Conservation (phyloP, 805 yeast species). For the Yueomyces sp. region DNA sequence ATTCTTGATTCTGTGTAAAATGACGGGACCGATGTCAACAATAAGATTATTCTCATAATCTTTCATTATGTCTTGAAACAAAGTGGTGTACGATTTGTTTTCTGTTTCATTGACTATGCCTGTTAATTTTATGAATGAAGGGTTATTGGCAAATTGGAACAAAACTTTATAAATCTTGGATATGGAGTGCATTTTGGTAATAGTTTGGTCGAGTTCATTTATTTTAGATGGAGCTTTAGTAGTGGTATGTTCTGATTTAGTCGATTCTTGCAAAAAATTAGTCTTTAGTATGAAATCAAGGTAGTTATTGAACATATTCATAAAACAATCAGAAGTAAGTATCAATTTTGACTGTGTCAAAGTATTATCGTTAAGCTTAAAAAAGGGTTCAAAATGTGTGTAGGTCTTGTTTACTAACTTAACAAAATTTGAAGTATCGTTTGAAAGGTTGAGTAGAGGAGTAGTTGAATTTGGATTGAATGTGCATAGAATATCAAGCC, state of each 20-base stretch:
- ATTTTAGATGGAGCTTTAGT: slow-evolving; percentile 1
- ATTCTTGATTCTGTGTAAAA: slow-evolving; percentile 21
- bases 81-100: slow-evolving; percentile 8
- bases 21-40: slow-evolving; percentile 17
- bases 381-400: slow-evolving; percentile 27
- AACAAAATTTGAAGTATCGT: slow-evolving; percentile 27
- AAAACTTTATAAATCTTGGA: slow-evolving; percentile 8
- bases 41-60: slow-evolving; percentile 18
- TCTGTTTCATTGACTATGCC: slow-evolving; percentile 13
- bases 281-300: slow-evolving; percentile 11
- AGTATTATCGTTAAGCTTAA: slow-evolving; percentile 9
- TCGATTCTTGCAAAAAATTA: slow-evolving; percentile 9
- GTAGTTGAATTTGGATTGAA: slow-evolving; percentile 4
- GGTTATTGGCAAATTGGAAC: slow-evolving; percentile 8
- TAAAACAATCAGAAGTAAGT: slow-evolving; percentile 17
- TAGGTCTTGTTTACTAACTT: slow-evolving; percentile 33
- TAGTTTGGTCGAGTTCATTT: slow-evolving; percentile 15
- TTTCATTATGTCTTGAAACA: slow-evolving; percentile 21
- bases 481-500: slow-evolving; percentile 32
- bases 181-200: slow-evolving; percentile 12
- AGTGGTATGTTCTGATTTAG: neutral
- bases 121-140: slow-evolving; percentile 12
- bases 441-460: neutral
- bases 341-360: slow-evolving; percentile 14
- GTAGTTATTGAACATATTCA: slow-evolving; percentile 13